Percentiles rank a stretch among this genome's conserved stretches.
phyloP scores from a whole-genome alignment of 1,284 basidiomycete genomes.

The Mrakiaceae sp. region DNA sequence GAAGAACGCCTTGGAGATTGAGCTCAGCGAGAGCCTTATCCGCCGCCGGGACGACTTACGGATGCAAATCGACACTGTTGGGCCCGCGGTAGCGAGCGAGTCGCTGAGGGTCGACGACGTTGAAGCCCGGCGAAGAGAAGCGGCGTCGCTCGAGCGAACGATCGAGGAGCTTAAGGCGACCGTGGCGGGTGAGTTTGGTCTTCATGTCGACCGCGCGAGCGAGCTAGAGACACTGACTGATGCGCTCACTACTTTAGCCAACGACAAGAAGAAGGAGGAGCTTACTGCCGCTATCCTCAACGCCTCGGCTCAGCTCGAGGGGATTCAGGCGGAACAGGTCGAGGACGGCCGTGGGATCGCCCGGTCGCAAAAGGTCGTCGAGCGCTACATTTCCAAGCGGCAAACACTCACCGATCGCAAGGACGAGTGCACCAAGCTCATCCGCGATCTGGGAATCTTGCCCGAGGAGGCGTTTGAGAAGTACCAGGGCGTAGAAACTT shows the following conservation, averaged over 20 bases:
- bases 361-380: constrained; percentile 85
- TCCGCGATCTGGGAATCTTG: constrained; percentile 88
- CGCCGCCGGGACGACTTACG: constrained; percentile 67
- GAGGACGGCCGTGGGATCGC: constrained; percentile 78
- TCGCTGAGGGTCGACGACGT: constrained; percentile 50
- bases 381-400: constrained; percentile 83
- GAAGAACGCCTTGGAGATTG: constrained; percentile 78
- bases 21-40: constrained; percentile 77
- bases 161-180: constrained; percentile 55
- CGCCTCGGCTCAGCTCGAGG: constrained; percentile 55
- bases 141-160: constrained; percentile 51
- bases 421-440: constrained; percentile 86
- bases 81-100: constrained; percentile 47
- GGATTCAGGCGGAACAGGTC: constrained; percentile 62
- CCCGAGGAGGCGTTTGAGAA: constrained; percentile 97
- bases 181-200: constrained; percentile 45
- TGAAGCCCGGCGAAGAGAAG: constrained; percentile 55
- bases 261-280: constrained; percentile 45
- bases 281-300: constrained; percentile 55
- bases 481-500: constrained; percentile 70
- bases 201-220: background rate
- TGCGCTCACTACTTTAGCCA: constrained; percentile 24
- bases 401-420: constrained; percentile 72
- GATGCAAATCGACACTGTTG: constrained; percentile 61
- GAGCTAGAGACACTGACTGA: background rate